A percentile compares a stretch with the other conserved stretches of the same genome.
Conservation (phyloP, 163 green algal species). For the Chloroidium sp. region DNA sequence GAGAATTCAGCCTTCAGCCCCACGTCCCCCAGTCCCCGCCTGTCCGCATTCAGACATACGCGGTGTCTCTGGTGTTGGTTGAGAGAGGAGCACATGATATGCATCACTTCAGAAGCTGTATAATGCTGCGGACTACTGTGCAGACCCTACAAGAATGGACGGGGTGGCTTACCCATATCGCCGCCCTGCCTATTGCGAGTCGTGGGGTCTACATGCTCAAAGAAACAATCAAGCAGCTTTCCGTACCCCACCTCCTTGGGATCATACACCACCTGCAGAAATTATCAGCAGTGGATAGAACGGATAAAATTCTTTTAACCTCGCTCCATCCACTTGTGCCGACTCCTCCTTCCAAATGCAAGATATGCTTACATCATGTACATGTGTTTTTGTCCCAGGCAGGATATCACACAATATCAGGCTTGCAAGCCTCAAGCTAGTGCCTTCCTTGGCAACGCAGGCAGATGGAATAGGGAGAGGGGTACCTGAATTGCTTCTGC, state of each 20-base stretch:
- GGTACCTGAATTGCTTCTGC: constrained; percentile 59
- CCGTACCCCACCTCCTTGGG: constrained; percentile 53
- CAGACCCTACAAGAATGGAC: too few species aligned
- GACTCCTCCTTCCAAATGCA: background rate
- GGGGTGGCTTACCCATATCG: constrained; percentile 27
- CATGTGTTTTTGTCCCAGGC: too few species aligned
- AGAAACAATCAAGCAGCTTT: constrained; percentile 63
- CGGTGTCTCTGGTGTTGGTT: background rate
- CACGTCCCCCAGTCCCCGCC: too few species aligned
- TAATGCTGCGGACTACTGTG: constrained; percentile 43
- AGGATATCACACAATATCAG: too few species aligned
- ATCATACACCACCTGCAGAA: constrained; percentile 48
- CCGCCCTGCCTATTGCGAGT: constrained; percentile 39
- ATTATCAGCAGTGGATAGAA: background rate
- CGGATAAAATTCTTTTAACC: background rate
- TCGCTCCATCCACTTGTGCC: background rate
- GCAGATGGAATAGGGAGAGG: background rate
- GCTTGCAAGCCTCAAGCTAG: too few species aligned
- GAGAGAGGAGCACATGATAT: background rate
- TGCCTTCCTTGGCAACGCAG: background rate
- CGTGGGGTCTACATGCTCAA: constrained; percentile 40
- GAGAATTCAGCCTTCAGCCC: too few species aligned
- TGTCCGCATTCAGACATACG: background rate
- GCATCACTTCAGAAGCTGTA: background rate
- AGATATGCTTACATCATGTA: background rate